Percentiles rank a stretch among this genome's conserved stretches.
Conservation (phyloP, 169 alveolate genomes). For the Cryptosporidium tyzzeri region DNA sequence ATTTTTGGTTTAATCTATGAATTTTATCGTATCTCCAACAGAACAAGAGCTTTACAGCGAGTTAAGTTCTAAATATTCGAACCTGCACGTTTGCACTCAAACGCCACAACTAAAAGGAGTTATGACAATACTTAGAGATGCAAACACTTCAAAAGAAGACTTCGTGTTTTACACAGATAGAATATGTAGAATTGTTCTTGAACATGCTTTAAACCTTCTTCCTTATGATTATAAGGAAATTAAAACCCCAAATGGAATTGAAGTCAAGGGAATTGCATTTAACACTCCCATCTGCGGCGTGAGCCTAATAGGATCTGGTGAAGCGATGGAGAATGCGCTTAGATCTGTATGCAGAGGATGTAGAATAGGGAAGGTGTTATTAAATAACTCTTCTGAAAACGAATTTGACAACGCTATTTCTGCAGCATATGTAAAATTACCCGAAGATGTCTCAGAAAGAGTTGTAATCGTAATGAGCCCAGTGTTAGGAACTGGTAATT, state of each 20-base stretch:
- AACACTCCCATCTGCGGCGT: conserved; percentile 74
- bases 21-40: not conserved
- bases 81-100: conserved; percentile 33
- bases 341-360: conserved; percentile 76
- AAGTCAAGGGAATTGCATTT: conserved; percentile 47
- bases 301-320: conserved; percentile 71
- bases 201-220: conserved; percentile 64
- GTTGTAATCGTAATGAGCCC: conserved; percentile 85
- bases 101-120: conserved; percentile 74
- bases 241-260: conserved; percentile 44
- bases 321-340: conserved; percentile 73
- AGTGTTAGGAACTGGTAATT: conserved; percentile 87
- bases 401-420: not conserved
- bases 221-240: conserved; percentile 58
- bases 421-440: conserved; percentile 77
- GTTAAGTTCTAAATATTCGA: conserved; percentile 29
- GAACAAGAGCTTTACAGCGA: conserved; percentile 26
- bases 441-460: conserved; percentile 80
- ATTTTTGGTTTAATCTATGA: not conserved
- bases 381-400: conserved; percentile 23
- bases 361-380: conserved; percentile 60
- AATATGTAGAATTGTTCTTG: conserved; percentile 64
- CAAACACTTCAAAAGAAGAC: conserved; percentile 60
- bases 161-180: conserved; percentile 65
- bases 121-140: conserved; percentile 71